These are phyloP conservation scores for Dendrobium huoshanense DNA, from an alignment of 106 monocot species.

Conservation along the genomic window DNA sequence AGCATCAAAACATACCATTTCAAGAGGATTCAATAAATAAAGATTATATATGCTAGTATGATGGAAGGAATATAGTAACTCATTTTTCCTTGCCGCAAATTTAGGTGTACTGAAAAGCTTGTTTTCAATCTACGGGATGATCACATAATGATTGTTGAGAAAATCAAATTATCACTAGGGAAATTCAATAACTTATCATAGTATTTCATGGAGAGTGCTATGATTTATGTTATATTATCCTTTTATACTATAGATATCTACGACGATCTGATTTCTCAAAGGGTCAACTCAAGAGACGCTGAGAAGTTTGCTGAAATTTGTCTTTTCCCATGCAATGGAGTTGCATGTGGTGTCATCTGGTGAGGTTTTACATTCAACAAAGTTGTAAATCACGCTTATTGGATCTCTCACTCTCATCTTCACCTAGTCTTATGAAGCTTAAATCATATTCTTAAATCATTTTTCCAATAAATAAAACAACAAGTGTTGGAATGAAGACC, in stretches of 20 bases:
- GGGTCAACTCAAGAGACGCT: conserved; percentile 69
- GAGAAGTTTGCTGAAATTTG: conserved; percentile 78
- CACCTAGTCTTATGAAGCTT: background rate
- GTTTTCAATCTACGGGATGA: conserved; percentile 76
- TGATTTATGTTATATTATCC: background rate
- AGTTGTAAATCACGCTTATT: background rate
- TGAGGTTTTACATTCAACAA: conserved; percentile 13
- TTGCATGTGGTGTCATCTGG: conserved; percentile 67
- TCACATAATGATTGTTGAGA: background rate
- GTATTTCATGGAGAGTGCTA: background rate
- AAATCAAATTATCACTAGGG: background rate
- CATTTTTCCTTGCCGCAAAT: conserved; percentile 10
- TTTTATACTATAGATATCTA: conserved; percentile 48
- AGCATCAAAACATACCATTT: background rate
- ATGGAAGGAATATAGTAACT: background rate
- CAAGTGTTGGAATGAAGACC: no score
- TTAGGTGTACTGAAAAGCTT: conserved; percentile 81
- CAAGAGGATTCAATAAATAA: background rate
- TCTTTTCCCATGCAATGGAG: conserved; percentile 63
- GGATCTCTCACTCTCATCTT: background rate
- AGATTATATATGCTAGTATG: background rate
- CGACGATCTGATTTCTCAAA: conserved; percentile 73
- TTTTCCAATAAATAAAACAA: no score
- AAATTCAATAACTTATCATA: background rate
- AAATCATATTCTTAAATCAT: background rate